These are phyloP conservation scores for Protea cynaroides DNA, from an alignment of 164 flowering plant species.

Conservation along the genomic window DNA sequence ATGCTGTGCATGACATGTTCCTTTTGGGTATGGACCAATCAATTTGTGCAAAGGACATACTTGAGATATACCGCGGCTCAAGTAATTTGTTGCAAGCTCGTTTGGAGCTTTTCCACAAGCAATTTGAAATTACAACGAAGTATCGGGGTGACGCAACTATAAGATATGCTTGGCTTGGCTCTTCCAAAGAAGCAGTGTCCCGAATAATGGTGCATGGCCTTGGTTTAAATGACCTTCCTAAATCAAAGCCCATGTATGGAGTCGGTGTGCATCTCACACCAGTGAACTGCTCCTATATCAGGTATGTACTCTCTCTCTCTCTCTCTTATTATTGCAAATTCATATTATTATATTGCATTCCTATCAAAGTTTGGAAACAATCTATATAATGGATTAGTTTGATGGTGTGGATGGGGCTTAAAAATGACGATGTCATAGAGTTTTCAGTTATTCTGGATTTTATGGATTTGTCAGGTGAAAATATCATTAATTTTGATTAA, in stretches of 20 bases:
- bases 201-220: constrained; percentile 60
- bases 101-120: constrained; percentile 62
- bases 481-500: no score
- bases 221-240: constrained; percentile 33
- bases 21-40: constrained; percentile 30
- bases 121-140: constrained; percentile 53
- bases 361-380: no score
- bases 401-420: no score
- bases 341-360: no score
- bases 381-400: no score
- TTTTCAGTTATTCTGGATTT: no score
- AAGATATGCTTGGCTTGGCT: constrained; percentile 77
- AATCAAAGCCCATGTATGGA: constrained; percentile 38
- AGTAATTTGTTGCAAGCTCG: constrained; percentile 32
- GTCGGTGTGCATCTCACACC: constrained; percentile 73
- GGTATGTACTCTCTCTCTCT: constrained; percentile 31
- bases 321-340: no score
- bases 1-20: constrained; percentile 36
- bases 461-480: no score
- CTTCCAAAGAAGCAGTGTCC: constrained; percentile 38
- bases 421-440: no score
- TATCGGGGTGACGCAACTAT: constrained; percentile 78
- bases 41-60: constrained; percentile 25
- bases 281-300: constrained; percentile 36
- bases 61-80: constrained; percentile 33